phyloP scores from a whole-genome alignment of 2,329 filamentous ascomycete species.

The Trichoderma pleuroti region DNA sequence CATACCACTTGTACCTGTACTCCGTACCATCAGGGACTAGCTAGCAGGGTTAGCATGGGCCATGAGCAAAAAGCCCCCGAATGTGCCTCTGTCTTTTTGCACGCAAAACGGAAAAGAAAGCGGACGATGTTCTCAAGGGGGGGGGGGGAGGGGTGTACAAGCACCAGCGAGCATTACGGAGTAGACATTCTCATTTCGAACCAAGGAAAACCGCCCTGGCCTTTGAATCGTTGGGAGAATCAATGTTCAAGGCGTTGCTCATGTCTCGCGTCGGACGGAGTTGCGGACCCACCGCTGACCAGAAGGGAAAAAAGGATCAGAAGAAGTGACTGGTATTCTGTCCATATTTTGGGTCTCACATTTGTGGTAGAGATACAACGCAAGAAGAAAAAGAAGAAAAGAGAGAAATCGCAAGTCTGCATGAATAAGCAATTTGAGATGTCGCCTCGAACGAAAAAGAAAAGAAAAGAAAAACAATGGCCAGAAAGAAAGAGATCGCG shows the following conservation, averaged over 20 bases:
- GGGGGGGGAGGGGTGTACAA: conserved; percentile 5
- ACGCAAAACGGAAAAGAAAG: conserved; percentile 1
- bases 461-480: not conserved
- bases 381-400: not conserved
- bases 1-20: not conserved
- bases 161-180: not conserved
- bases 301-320: not conserved
- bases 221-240: not conserved
- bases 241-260: not conserved
- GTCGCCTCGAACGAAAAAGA: not conserved
- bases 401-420: not conserved
- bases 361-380: not conserved
- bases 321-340: not conserved
- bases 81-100: not conserved
- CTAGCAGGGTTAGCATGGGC: conserved; percentile 20
- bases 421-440: conserved; percentile 4
- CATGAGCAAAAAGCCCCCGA: conserved; percentile 20
- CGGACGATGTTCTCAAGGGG: not conserved
- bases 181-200: not conserved
- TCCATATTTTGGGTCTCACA: conserved; percentile 6
- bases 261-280: conserved; percentile 18
- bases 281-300: not conserved
- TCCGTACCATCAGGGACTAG: conserved; percentile 1
- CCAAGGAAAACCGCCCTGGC: not conserved
- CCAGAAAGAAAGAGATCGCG: not conserved